phyloP scores from a whole-genome alignment of 305 asterid species.

The Solanum chacoense region DNA sequence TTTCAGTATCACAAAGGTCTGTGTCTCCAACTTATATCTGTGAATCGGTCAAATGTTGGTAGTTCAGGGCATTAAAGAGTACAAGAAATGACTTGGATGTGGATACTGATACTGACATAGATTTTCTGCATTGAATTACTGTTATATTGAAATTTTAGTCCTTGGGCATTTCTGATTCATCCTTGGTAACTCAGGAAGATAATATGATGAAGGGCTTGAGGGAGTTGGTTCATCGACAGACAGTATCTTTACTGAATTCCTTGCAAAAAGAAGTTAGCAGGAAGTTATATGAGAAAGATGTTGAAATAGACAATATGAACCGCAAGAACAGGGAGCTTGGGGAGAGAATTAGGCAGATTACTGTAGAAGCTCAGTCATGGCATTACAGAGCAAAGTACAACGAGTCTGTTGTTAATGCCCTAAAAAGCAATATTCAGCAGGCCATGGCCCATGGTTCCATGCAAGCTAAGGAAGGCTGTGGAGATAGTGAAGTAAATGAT shows the following conservation, averaged over 20 bases:
- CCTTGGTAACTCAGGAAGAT: constrained; percentile 35
- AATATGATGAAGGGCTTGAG: constrained; percentile 43
- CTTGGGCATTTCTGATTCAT: not conserved
- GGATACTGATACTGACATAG: not conserved
- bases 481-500: constrained; percentile 59
- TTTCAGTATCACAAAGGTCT: not conserved
- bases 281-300: constrained; percentile 47
- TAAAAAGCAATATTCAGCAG: constrained; percentile 55
- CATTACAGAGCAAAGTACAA: constrained; percentile 62
- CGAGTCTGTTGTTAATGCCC: constrained; percentile 46
- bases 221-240: constrained; percentile 46
- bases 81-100: not conserved
- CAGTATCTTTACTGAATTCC: constrained; percentile 31
- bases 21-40: not conserved
- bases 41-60: not conserved
- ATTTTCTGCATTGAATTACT: not conserved
- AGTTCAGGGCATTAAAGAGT: not conserved
- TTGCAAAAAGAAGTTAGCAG: constrained; percentile 34
- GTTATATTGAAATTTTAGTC: not conserved
- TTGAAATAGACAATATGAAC: constrained; percentile 46
- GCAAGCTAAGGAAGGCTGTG: constrained; percentile 53
- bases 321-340: constrained; percentile 53
- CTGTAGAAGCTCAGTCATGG: constrained; percentile 67
- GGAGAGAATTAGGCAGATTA: constrained; percentile 49
- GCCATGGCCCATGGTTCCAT: constrained; percentile 37